Conservation (phyloP, 1,284 basidiomycete species). For the Athelia psychrophila region DNA sequence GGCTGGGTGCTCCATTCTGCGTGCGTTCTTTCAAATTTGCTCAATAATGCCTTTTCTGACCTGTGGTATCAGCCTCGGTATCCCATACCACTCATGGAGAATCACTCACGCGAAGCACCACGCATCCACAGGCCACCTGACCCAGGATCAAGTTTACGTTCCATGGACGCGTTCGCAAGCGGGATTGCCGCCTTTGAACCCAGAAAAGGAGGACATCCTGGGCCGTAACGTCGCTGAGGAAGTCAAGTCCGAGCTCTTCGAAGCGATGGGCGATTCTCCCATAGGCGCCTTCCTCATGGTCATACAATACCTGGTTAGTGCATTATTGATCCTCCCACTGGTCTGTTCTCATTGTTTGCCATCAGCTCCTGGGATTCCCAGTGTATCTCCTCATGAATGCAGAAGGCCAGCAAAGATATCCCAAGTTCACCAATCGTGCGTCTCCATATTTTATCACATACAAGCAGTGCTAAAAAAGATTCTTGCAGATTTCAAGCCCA, state of each 20-base stretch:
- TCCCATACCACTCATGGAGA: constrained; percentile 89
- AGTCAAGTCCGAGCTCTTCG: constrained; percentile 59
- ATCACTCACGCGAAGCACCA: constrained; percentile 87
- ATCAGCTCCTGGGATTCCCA: constrained; percentile 65
- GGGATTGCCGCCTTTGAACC: constrained; percentile 47
- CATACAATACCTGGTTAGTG: constrained; percentile 53
- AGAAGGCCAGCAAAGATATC: constrained; percentile 74
- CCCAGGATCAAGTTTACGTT: constrained; percentile 84
- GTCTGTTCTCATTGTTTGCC: too few relatives aligned
- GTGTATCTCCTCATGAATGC: constrained; percentile 73
- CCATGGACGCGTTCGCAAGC: constrained; percentile 72
- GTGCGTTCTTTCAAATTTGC: constrained; percentile 30
- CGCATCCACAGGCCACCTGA: constrained; percentile 79
- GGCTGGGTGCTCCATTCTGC: constrained; percentile 83
- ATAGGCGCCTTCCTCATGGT: constrained; percentile 55
- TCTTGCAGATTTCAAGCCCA: constrained; percentile 62
- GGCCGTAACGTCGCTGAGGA: constrained; percentile 53
- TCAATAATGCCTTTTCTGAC: constrained; percentile 17
- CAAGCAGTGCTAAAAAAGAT: neutral
- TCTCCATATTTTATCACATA: constrained; percentile 16
- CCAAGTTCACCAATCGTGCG: constrained; percentile 63
- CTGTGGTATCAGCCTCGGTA: constrained; percentile 53
- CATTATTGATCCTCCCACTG: neutral
- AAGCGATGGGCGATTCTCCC: constrained; percentile 78
- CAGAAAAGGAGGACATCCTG: constrained; percentile 52